Evolutionary conservation across 768 basidiomycete genomes (phyloP), one percentile per base, ranked within the genome.

Genomic region (Leccinum uliginosum): DNA sequence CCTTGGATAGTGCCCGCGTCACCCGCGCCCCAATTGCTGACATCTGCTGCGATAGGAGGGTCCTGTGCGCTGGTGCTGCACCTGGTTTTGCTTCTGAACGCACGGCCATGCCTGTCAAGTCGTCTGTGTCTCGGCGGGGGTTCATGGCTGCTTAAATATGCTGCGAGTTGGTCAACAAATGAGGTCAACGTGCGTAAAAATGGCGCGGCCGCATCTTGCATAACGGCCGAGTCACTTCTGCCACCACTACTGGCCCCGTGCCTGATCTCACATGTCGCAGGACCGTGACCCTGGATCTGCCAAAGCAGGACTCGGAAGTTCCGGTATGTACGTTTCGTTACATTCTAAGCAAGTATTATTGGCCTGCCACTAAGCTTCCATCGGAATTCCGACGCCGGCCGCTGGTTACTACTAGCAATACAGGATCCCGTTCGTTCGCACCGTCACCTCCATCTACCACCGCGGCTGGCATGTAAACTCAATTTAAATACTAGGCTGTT

Each of bases 1-100:
- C 66, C 54, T 17, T 54, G 12, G 59, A 51, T 52, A 67, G 23
- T 47, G 55, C 57, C 38, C 38, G 57, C 1, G 64, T 46, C 54
- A 67, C 6, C 11, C 63, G 57, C 8, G 58, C 56, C 15, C 65
- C 63, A 10, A 66, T 62, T 23, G 56, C 62, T 19, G 65, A 48
- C 53, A 66, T 59, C 27, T 65, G 58, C 50, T 62, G 60, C 9
- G 62, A 49, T 38, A 67, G 44, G n/a, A 40, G n/a, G 3, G 54
- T 50, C 46, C 40, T 44, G 19, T 60, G 64, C 3, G 56, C 12
- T n/a, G 51, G 64, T 9, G 59, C 12, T 17, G 53, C 1, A n/a
- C 26, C 24, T n/a, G 46, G 21, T 55, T 49, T 57, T 32, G 54
- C 10, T 29, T 55, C 61, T 29, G 58, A 46, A n/a, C 10, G 10